Percentiles rank a stretch among this genome's conserved stretches.
Conservation (phyloP, 805 yeast genomes). For the Wickerhamiella australiensis region DNA sequence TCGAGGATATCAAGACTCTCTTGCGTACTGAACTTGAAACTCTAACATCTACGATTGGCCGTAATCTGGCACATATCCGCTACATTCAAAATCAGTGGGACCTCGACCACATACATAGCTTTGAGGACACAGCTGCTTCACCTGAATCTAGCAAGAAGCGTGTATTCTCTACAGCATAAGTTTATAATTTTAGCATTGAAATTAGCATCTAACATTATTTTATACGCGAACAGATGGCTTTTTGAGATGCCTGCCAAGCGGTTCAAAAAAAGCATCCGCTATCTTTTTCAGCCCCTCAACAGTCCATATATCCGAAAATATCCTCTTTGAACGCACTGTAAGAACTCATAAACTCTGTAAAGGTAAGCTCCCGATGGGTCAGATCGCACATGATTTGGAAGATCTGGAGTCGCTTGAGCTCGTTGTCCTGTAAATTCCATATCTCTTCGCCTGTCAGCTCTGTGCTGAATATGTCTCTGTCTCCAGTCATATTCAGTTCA, state of each 20-base stretch:
- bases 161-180: slow-evolving; percentile 42
- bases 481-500: background rate
- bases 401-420: background rate
- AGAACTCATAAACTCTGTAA: background rate
- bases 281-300: no score
- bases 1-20: slow-evolving; percentile 49
- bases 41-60: slow-evolving; percentile 56
- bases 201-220: background rate
- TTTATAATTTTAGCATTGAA: background rate
- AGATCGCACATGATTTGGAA: background rate
- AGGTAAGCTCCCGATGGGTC: background rate
- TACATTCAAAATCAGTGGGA: slow-evolving; percentile 70
- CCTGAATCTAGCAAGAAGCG: slow-evolving; percentile 52
- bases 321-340: background rate
- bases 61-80: slow-evolving; percentile 71
- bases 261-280: no score
- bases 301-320: background rate
- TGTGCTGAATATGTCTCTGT: background rate
- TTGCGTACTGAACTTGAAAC: slow-evolving; percentile 44
- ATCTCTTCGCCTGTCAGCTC: background rate
- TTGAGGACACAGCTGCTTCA: slow-evolving; percentile 54
- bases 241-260: no score
- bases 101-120: slow-evolving; percentile 58
- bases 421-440: background rate
- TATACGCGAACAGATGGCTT: no score